Evolutionary conservation across 345 rosid species (phyloP).

Genomic region (Syzygium aqueum): DNA sequence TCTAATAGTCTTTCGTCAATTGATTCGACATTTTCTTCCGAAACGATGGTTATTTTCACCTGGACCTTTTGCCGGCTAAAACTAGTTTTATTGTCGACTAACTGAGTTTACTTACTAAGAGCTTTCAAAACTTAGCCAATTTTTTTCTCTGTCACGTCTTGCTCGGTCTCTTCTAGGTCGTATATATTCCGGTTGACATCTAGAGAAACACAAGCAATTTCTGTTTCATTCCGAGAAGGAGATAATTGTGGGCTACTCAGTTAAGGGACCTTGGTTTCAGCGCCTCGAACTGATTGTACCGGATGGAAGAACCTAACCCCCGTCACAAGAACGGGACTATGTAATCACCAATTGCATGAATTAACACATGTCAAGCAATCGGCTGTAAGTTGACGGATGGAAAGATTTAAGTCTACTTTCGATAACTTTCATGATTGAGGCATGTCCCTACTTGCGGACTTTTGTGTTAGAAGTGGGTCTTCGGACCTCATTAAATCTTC

Average conservation of each 20-base stretch:
- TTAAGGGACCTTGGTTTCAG: too few species aligned
- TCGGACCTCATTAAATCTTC: background rate
- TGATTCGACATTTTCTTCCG: background rate
- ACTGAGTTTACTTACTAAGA: background rate
- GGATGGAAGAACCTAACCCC: too few species aligned
- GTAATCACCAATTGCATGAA: background rate
- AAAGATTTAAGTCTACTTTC: background rate
- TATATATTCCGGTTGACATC: too few species aligned
- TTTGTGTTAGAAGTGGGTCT: background rate
- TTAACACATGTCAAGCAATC: background rate
- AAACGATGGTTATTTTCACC: background rate
- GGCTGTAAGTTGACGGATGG: background rate
- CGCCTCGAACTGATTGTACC: too few species aligned
- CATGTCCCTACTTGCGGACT: background rate
- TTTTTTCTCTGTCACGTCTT: background rate
- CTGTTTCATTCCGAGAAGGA: too few species aligned
- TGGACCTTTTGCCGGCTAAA: background rate
- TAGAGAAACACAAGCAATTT: too few species aligned
- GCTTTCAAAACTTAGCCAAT: background rate
- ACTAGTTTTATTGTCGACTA: background rate
- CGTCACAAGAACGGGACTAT: too few species aligned
- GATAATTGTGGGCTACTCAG: too few species aligned
- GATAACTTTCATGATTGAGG: background rate
- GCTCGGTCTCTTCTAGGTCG: background rate
- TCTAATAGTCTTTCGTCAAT: background rate